These are phyloP conservation scores for Coelomomyces lativittatus DNA, from an alignment of 371 early-diverging fungal species.

Conservation along the genomic window DNA sequence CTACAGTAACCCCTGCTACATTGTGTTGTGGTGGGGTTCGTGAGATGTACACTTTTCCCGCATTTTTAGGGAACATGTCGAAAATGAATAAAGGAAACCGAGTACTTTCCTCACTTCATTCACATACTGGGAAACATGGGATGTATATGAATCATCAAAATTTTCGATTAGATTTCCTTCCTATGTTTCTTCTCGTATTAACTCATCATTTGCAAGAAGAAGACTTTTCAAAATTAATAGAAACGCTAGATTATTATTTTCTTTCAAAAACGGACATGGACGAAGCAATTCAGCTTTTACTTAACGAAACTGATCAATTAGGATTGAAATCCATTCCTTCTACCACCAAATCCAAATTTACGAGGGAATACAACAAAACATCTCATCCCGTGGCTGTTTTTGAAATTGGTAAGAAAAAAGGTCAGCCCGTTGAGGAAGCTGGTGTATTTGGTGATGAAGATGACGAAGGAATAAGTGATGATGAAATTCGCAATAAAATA, in stretches of 20 bases:
- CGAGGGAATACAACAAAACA: constrained; percentile 48
- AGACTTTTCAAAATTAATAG: constrained; percentile 46
- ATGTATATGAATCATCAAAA: constrained; percentile 20
- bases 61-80: constrained; percentile 75
- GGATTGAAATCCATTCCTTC: constrained; percentile 45
- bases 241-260: constrained; percentile 72
- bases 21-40: constrained; percentile 8
- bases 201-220: constrained; percentile 22
- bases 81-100: constrained; percentile 55
- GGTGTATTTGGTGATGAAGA: constrained; percentile 30
- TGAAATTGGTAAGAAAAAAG: constrained; percentile 49
- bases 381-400: constrained; percentile 48
- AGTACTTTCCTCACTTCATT: constrained; percentile 57
- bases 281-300: constrained; percentile 53
- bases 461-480: constrained; percentile 29
- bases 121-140: constrained; percentile 52
- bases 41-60: constrained; percentile 3
- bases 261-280: constrained; percentile 76
- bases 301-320: constrained; percentile 17
- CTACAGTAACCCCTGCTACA: constrained; percentile 64
- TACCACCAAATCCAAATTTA: constrained; percentile 60
- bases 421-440: constrained; percentile 35
- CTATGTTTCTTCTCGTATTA: neutral
- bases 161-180: neutral
- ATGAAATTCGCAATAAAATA: constrained; percentile 17